Conservation (phyloP, 163 green algal species). For the Botryococcus braunii region DNA sequence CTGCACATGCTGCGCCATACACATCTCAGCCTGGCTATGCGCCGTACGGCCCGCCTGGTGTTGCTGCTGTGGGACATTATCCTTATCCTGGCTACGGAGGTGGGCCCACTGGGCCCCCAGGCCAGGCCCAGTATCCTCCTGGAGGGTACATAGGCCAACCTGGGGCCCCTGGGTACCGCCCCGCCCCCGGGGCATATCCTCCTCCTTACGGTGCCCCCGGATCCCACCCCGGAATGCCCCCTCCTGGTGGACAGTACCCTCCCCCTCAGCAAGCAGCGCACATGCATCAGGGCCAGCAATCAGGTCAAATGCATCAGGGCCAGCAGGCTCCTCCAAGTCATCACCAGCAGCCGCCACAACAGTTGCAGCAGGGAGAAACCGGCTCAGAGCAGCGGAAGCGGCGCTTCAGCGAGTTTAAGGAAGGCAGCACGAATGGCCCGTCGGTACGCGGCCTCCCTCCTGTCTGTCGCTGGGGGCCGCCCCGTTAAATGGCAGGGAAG, state of each 20-base stretch:
- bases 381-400: slow-evolving; percentile 11
- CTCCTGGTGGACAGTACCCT: neutral
- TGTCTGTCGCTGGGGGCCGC: neutral
- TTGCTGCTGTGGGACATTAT: neutral
- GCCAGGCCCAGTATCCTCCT: neutral
- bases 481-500: too few species aligned
- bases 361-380: slow-evolving; percentile 9
- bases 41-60: neutral
- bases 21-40: neutral
- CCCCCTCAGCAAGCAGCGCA: neutral
- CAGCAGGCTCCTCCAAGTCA: neutral
- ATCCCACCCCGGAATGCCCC: neutral
- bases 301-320: neutral
- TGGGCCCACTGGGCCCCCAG: neutral
- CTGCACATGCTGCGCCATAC: neutral
- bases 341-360: neutral
- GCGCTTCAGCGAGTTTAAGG: slow-evolving; percentile 23
- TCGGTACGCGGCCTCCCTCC: neutral
- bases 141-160: neutral
- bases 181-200: neutral
- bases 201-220: neutral
- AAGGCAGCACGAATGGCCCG: too few species aligned
- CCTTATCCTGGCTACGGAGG: neutral
- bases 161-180: neutral
- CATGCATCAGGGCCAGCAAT: neutral